phyloP scores from a whole-genome alignment of 306 rosid species.

The Prunus fruticosa region DNA sequence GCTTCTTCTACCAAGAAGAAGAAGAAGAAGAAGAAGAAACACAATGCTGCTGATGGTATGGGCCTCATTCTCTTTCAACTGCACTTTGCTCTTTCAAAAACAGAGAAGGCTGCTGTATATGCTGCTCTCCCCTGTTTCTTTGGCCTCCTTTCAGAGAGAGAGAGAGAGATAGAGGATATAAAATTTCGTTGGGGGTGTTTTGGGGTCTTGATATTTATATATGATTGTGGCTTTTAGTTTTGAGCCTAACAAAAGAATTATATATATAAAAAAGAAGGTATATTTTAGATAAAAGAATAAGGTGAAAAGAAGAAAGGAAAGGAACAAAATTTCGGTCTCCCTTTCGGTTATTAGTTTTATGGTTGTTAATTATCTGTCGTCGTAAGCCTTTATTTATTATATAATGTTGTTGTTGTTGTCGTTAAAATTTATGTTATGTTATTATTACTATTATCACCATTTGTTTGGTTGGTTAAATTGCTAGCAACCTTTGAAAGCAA shows the following conservation, averaged over 20 bases:
- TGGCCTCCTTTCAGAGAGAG: neutral
- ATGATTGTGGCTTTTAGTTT: neutral
- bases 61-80: neutral
- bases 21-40: slow-evolving; percentile 13
- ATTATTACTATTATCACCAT: neutral
- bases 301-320: neutral
- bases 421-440: neutral
- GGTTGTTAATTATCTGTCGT: neutral
- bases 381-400: neutral
- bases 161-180: neutral
- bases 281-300: neutral
- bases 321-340: neutral
- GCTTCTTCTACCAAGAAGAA: slow-evolving; percentile 15
- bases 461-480: neutral
- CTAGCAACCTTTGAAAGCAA: neutral
- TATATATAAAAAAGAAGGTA: neutral
- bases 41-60: neutral
- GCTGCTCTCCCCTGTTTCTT: neutral
- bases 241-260: neutral
- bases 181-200: neutral
- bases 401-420: neutral
- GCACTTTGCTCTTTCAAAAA: neutral
- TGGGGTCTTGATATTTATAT: neutral
- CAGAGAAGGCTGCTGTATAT: neutral
- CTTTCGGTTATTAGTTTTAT: neutral